Conservation (phyloP, 2,329 filamentous ascomycete species). For the Trichoderma sp. region DNA sequence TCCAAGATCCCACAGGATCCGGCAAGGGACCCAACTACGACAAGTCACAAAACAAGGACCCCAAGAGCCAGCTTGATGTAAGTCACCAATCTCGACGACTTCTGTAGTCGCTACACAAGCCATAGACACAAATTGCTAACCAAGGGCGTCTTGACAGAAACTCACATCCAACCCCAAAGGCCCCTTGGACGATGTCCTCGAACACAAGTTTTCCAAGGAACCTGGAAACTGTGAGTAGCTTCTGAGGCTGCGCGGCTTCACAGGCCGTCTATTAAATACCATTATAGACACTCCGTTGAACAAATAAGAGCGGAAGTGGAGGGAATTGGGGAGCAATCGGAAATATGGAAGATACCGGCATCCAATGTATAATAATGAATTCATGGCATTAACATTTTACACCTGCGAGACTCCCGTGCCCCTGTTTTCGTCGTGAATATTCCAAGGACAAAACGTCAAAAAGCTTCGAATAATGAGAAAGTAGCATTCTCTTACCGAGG, state of each 20-base stretch:
- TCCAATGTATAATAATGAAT: constrained; percentile 25
- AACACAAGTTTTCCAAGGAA: constrained; percentile 63
- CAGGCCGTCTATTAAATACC: background rate
- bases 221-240: constrained; percentile 29
- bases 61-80: constrained; percentile 57
- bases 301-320: background rate
- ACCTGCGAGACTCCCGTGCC: too few relatives aligned
- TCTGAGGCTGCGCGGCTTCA: background rate
- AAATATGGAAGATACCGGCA: background rate
- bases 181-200: constrained; percentile 60
- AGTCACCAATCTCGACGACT: constrained; percentile 19
- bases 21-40: constrained; percentile 39
- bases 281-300: background rate
- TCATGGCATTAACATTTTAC: constrained; percentile 22
- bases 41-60: constrained; percentile 53
- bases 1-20: constrained; percentile 58
- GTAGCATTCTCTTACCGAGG: too few relatives aligned
- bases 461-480: too few relatives aligned
- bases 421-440: too few relatives aligned
- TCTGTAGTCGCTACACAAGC: too few relatives aligned
- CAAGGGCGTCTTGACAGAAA: constrained; percentile 41
- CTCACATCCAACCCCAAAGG: constrained; percentile 68
- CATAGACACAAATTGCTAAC: background rate
- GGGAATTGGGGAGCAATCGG: too few relatives aligned
- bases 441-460: too few relatives aligned